Conservation (phyloP, 2,329 filamentous ascomycete species). For the Fusarium sp. region DNA sequence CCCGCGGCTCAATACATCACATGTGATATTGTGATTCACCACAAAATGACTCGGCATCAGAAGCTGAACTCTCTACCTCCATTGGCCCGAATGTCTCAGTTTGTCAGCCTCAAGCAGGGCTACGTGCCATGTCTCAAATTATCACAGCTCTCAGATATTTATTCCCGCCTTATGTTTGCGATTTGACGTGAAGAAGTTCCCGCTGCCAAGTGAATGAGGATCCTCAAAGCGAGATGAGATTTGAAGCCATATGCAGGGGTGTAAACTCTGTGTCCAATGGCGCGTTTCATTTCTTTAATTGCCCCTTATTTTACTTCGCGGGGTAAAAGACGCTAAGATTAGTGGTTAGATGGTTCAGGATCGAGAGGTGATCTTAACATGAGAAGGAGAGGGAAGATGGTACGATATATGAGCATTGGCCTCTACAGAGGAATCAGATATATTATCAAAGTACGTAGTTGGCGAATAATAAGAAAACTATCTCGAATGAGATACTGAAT, state of each 20-base stretch:
- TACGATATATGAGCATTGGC: neutral
- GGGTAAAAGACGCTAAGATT: slow-evolving; percentile 8
- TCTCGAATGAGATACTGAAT: neutral
- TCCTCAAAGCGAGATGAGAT: slow-evolving; percentile 9
- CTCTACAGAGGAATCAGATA: neutral
- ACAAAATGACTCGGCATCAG: neutral
- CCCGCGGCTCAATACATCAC: neutral
- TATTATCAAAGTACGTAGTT: neutral
- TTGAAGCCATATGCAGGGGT: slow-evolving; percentile 4
- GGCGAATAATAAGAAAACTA: neutral
- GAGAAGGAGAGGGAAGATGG: neutral
- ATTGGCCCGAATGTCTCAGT: neutral
- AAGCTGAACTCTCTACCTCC: neutral
- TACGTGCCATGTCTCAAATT: neutral
- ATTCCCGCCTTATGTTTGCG: neutral
- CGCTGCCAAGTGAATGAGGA: neutral
- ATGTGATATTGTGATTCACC: neutral
- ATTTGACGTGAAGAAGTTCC: neutral
- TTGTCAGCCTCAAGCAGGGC: neutral
- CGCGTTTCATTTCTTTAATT: neutral
- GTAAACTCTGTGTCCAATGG: neutral
- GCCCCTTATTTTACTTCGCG: slow-evolving; percentile 5
- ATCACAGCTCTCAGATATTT: neutral
- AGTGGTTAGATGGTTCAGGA: neutral
- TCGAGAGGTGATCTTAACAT: neutral